Evolutionary conservation across 768 basidiomycete species (phyloP), one percentile per base, ranked within the genome.

Genomic region (Pisolithus sp.): DNA sequence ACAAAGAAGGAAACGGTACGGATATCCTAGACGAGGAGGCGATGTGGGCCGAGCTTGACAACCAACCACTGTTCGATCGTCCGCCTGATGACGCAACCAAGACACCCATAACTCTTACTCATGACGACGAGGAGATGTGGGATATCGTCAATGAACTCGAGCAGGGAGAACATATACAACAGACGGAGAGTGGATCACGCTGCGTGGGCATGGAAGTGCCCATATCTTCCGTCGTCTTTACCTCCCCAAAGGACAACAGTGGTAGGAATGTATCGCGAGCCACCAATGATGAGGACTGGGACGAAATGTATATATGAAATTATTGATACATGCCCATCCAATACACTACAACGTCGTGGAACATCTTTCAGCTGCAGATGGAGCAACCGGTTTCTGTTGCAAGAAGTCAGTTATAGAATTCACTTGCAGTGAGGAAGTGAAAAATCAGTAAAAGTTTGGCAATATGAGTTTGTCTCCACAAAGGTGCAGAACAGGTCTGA

Each of bases 41-140:
- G 10, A 63, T 71, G 54, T 72, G 74, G 70, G 65, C 65, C 18
- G 59, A 56, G 17, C 48, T 62, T 4, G 53, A 60, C 17, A 57
- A 61, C 28, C 24, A 53, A 15, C 39, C n/a, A 1, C 12, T 13
- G 6, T 7, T 44, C 30, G 23, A 53, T 45, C 49, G 56, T 34
- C 51, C 52, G 12, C 48, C 57, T 9, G 57, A 36, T 18, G 50
- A 42, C 31, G 48, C 21, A 3, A 40, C 36, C 3, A 38, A 48
- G 6, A 21, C 51, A 18, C 34, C 56, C 34, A 34, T 5, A 34
- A 34, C 12, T 34, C 34, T 34, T 42, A 34, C 30, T 2, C 50
- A 36, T 21, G 64, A 69, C 15, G 78, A 86, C 31, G 79, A 81
- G 39, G 86, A 87, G 6, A 79, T 89, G 76, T 89, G 89, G 83